Evolutionary conservation across 2,329 filamentous ascomycete species (phyloP).

Genomic region (Cytospora piceicola): DNA sequence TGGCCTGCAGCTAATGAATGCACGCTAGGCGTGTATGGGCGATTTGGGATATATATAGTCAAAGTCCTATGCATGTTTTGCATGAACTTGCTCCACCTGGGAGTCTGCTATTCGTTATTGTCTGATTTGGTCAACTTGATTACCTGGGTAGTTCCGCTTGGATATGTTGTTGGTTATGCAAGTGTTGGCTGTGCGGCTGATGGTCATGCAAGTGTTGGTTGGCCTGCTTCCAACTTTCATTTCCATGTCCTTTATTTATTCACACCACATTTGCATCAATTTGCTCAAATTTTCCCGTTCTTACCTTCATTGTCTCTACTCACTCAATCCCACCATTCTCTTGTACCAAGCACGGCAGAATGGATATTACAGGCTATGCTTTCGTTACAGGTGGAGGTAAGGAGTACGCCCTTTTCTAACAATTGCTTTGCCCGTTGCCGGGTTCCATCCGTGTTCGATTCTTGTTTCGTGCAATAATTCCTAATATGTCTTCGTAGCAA

Average conservation of each 20-base stretch:
- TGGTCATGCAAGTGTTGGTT: background rate
- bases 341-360: conserved; percentile 26
- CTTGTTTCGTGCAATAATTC: too few relatives aligned
- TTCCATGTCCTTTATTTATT: background rate
- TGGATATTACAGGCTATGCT: conserved; percentile 15
- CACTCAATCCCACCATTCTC: background rate
- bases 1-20: background rate
- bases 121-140: background rate
- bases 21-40: background rate
- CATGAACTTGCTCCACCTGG: background rate
- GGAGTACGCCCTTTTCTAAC: background rate
- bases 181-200: too few relatives aligned
- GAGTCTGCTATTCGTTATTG: background rate
- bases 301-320: background rate
- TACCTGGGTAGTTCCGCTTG: background rate
- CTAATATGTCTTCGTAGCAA: conserved; percentile 1
- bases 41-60: background rate
- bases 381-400: conserved; percentile 25
- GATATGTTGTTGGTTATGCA: too few relatives aligned
- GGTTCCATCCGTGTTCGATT: background rate
- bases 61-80: background rate
- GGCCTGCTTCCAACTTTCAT: background rate
- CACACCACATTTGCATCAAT: background rate
- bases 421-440: too few relatives aligned
- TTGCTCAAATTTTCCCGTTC: background rate